Conservation (phyloP, 352 stramenopile species). For the Detonula confervacea region DNA sequence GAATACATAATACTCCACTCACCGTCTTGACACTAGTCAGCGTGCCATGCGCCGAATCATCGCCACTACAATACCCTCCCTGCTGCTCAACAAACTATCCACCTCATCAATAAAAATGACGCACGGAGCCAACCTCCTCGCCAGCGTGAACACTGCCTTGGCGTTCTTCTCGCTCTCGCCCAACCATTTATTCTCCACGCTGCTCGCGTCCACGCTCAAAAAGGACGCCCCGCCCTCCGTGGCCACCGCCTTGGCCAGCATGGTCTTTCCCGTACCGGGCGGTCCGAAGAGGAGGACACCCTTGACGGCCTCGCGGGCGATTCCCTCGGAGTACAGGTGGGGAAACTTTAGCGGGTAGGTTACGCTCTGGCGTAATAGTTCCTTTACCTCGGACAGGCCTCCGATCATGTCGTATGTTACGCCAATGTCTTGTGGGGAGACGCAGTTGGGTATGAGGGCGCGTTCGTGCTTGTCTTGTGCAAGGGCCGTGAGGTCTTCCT, state of each 20-base stretch:
- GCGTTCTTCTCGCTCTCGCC: slow-evolving; percentile 91
- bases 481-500: slow-evolving; percentile 80
- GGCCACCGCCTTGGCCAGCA: slow-evolving; percentile 88
- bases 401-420: slow-evolving; percentile 91
- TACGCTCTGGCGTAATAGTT: slow-evolving; percentile 89
- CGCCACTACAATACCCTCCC: slow-evolving; percentile 85
- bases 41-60: slow-evolving; percentile 89
- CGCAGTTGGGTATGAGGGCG: slow-evolving; percentile 84
- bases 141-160: slow-evolving; percentile 91
- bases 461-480: slow-evolving; percentile 88
- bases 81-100: slow-evolving; percentile 86
- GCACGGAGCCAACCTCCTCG: slow-evolving; percentile 87
- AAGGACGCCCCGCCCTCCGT: slow-evolving; percentile 90
- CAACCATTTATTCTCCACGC: slow-evolving; percentile 91
- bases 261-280: slow-evolving; percentile 54
- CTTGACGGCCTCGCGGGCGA: slow-evolving; percentile 89
- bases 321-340: slow-evolving; percentile 88
- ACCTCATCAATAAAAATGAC: slow-evolving; percentile 91
- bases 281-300: slow-evolving; percentile 89
- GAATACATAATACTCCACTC: too few species aligned
- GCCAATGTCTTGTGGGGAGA: slow-evolving; percentile 88
- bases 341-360: slow-evolving; percentile 90
- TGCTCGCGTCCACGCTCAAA: slow-evolving; percentile 88
- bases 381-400: slow-evolving; percentile 88
- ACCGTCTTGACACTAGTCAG: slow-evolving; percentile 90